Conservation (phyloP, 768 basidiomycete species). For the Arthromyces matolae region DNA sequence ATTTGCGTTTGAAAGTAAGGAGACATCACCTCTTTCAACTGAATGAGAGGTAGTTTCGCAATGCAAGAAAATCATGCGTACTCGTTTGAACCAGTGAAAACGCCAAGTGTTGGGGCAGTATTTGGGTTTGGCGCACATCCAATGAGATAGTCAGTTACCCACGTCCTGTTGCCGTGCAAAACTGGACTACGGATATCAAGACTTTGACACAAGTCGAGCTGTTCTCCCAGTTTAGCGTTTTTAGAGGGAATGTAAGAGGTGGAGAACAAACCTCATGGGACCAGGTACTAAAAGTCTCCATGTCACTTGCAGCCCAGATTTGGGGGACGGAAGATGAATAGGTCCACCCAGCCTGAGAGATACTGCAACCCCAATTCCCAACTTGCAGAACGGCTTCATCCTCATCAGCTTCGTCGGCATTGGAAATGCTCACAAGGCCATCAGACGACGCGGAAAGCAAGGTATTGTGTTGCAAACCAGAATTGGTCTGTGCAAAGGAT, state of each 20-base stretch:
- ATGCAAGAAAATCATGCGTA: too few species aligned
- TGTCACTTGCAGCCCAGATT: slow-evolving; percentile 88
- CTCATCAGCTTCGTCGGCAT: slow-evolving; percentile 75
- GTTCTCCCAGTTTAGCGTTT: too few species aligned
- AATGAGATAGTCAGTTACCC: slow-evolving; percentile 80
- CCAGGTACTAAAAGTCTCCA: slow-evolving; percentile 93
- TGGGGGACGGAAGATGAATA: slow-evolving; percentile 27
- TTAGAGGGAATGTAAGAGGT: too few species aligned
- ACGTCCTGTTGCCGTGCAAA: slow-evolving; percentile 54
- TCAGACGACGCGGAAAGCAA: slow-evolving; percentile 85
- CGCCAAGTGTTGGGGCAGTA: slow-evolving; percentile 35
- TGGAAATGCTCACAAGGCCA: slow-evolving; percentile 71
- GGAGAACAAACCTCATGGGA: slow-evolving; percentile 51
- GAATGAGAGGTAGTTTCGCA: too few species aligned
- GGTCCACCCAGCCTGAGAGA: slow-evolving; percentile 75
- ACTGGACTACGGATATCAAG: slow-evolving; percentile 66
- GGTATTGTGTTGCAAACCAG: slow-evolving; percentile 23
- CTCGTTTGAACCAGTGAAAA: slow-evolving; percentile 78
- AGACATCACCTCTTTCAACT: slow-evolving; percentile 53
- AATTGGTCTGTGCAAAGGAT: slow-evolving; percentile 41
- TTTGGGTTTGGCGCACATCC: slow-evolving; percentile 39
- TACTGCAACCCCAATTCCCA: slow-evolving; percentile 82
- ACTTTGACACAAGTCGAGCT: slow-evolving; percentile 59
- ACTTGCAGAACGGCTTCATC: slow-evolving; percentile 81
- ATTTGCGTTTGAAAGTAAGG: slow-evolving; percentile 46